Conservation (phyloP, 495 filamentous ascomycete genomes). For the Xylaria intraflava region DNA sequence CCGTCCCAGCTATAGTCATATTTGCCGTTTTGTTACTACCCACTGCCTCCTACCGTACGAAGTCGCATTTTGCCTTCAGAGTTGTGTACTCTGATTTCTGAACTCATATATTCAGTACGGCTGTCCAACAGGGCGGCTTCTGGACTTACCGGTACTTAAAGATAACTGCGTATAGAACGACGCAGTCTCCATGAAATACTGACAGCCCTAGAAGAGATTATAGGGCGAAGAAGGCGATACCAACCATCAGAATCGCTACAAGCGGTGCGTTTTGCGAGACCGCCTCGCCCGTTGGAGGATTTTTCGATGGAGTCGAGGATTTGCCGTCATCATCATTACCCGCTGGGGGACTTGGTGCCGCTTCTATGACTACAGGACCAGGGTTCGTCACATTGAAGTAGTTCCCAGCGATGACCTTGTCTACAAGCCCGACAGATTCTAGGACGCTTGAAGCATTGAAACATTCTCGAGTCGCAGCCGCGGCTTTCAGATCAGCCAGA, state of each 20-base stretch:
- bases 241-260: constrained; percentile 15
- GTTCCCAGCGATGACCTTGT: constrained; percentile 36
- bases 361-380: constrained; percentile 20
- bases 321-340: constrained; percentile 6
- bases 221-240: constrained; percentile 16
- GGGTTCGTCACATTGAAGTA: constrained; percentile 41
- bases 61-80: too few species aligned
- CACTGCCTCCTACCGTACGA: too few species aligned
- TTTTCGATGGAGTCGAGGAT: constrained; percentile 4
- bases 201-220: constrained; percentile 7
- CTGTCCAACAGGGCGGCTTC: too few species aligned
- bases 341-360: constrained; percentile 15
- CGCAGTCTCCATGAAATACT: not conserved
- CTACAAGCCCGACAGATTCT: constrained; percentile 23
- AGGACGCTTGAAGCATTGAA: constrained; percentile 29
- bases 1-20: too few species aligned
- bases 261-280: constrained; percentile 14
- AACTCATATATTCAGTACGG: too few species aligned
- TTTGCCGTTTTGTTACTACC: too few species aligned
- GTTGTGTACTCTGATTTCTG: too few species aligned
- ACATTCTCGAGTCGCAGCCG: constrained; percentile 23
- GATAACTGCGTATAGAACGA: not conserved
- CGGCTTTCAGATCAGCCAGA: constrained; percentile 19
- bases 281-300: constrained; percentile 9
- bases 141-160: too few species aligned